Evolutionary conservation across 176 grass and related monocot species (phyloP), one percentile per base, ranked within the genome.

Genomic region (Phyllostachys edulis): DNA sequence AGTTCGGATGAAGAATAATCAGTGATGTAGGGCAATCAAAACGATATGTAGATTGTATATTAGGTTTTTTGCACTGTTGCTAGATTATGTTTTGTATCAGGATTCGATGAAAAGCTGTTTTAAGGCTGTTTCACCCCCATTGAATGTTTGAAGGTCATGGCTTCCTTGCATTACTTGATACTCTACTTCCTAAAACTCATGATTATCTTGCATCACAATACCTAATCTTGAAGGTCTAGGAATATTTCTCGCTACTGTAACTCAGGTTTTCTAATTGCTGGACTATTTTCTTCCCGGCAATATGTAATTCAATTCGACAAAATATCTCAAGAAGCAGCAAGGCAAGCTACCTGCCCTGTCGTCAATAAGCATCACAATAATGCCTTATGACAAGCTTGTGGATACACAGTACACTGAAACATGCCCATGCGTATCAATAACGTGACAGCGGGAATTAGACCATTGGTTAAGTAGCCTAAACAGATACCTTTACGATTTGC

Each of bases 1-100:
- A 97, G 81, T 69, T 94, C 95, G 0, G 90, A 98, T 63, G 90
- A 93, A 26, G 90, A 97, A 26, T 90, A 87, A 86, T 57, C 47
- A 21, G 17, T 17, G 46, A 11, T 79, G 44, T 66, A 81, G 41
- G 59, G 69, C 13, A 72, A 21, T 56, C 45, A 66, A 39, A 3
- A 66, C 38, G 5, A 29, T n/a, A 32, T 68, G 51, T 86, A 82
- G 83, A 83, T 88, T 87, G 68, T 88, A 78, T 81, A 66, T 80
- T 80, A 84, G 77, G 5, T 73, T 73, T 44, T 72, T 72, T n/a
- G 24, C 63, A 32, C 26, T 77, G 56, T 83, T 72, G 20, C 62
- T 81, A 67, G 16, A 64, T 20, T 82, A 76, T 80, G 39, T 75
- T 83, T 24, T 72, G 73, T 63, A 74, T 21, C 55, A 56, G 34